Evolutionary conservation across 139 green algal species (phyloP).

Genomic region (Tetradesmus lagerheimii): DNA sequence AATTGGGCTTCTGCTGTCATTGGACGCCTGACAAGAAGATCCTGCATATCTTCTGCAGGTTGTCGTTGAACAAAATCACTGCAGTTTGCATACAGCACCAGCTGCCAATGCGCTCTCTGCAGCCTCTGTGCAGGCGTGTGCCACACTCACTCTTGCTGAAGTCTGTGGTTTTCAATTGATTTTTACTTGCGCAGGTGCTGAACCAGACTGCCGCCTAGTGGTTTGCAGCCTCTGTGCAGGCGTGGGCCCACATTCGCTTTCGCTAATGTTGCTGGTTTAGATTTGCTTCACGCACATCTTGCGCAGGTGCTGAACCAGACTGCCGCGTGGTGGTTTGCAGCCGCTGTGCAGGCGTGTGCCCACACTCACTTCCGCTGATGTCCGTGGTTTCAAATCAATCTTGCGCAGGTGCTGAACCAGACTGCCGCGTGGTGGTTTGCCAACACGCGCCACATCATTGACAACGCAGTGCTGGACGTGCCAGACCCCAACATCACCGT

Average conservation of each 20-base stretch:
- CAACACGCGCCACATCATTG: conserved; percentile 89
- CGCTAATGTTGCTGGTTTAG: too few relatives aligned
- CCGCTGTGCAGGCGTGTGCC: too few relatives aligned
- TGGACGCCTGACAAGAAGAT: too few relatives aligned
- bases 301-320: conserved; percentile 95
- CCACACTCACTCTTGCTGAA: conserved; percentile 48
- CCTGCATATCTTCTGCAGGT: too few relatives aligned
- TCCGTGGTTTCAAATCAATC: too few relatives aligned
- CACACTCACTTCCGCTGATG: conserved; percentile 47
- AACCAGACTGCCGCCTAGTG: conserved; percentile 98
- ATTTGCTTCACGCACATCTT: conserved; percentile 81
- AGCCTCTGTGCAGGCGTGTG: too few relatives aligned
- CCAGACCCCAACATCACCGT: conserved; percentile 96
- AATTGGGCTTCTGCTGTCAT: neutral
- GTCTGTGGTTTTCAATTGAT: too few relatives aligned
- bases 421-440: conserved; percentile 97
- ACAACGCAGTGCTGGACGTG: conserved; percentile 84
- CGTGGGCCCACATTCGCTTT: conserved; percentile 49
- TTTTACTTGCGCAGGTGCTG: conserved; percentile 71
- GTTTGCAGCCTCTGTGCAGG: too few relatives aligned
- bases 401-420: conserved; percentile 91
- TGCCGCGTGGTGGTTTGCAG: conserved; percentile 96
- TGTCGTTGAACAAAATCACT: too few relatives aligned
- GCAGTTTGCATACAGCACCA: too few relatives aligned
- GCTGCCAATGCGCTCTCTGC: neutral